Evolutionary conservation across 495 filamentous ascomycete species (phyloP), one percentile per base, ranked within the genome.

Genomic region (Aspergillus taichungensis): DNA sequence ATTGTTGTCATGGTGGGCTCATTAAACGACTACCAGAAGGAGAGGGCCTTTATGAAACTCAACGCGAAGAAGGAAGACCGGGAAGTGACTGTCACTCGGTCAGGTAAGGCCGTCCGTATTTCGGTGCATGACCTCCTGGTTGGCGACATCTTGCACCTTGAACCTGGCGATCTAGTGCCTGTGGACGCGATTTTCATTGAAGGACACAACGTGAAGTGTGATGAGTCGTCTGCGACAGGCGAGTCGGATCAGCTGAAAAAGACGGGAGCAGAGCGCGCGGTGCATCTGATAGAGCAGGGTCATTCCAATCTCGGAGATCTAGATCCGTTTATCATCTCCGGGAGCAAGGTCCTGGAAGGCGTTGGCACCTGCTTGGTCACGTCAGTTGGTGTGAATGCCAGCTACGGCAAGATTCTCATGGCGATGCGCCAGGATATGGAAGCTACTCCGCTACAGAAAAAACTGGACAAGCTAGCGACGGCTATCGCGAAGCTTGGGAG

Each of bases 371-470:
- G 83, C 61, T 59, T 89, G 51, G 83, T 88, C 30, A 89, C 87
- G 4, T 81, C 85, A 11, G 85, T 83, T 13, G 88, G 88, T 43
- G 65, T 88, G 13, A 75, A 89, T 57, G 91, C 87, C 0, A 84
- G 76, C 55, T 87, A 87, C 56, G 88, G 88, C 46, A 87, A 84
- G 55, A 91, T 84, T 30, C 75, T 94, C 64, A 88, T 94, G 82
- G 78, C 84, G n/a, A 74, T 95, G 31, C 79, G 79, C 29, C 83
- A 88, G 41, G 83, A 88, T 42, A 76, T 76, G 47, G 86, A 90
- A 46, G 80, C 83, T 27, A 94, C 88, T 3, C 88, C 88, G 11
- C 70, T 94, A 8, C 88, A 94, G 63, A 78, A 78, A 11, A 89
- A 91, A 60, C 75, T 94, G 44, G 87, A 87, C 54, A 66, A 76